These are phyloP conservation scores for Alternaria solani DNA, from an alignment of 2,329 filamentous ascomycete species.

Conservation along the genomic window DNA sequence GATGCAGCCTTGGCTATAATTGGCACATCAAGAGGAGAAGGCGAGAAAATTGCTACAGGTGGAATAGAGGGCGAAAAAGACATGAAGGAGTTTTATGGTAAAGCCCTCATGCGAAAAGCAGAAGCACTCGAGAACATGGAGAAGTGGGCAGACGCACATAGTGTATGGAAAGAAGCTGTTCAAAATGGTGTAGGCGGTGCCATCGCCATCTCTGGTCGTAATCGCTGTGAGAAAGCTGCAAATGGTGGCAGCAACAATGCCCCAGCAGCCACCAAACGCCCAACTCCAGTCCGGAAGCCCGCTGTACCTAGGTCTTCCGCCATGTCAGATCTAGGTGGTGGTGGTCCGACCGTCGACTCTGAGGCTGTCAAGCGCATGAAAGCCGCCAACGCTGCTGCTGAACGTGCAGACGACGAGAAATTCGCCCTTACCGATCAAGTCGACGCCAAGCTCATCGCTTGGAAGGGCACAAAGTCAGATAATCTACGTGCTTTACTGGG, in stretches of 20 bases:
- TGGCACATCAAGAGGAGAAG: slow-evolving; percentile 78
- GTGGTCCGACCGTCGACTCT: slow-evolving; percentile 59
- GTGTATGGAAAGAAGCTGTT: slow-evolving; percentile 82
- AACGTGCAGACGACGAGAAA: slow-evolving; percentile 89
- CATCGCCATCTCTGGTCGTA: slow-evolving; percentile 82
- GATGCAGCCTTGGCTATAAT: slow-evolving; percentile 83
- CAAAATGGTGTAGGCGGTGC: slow-evolving; percentile 86
- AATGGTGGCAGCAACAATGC: slow-evolving; percentile 43
- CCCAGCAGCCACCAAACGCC: slow-evolving; percentile 30
- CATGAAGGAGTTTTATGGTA: slow-evolving; percentile 93
- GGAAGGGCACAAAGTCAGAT: slow-evolving; percentile 91
- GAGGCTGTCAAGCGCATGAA: slow-evolving; percentile 85
- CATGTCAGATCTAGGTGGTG: slow-evolving; percentile 51
- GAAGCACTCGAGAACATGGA: slow-evolving; percentile 96
- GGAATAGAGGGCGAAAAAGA: slow-evolving; percentile 70
- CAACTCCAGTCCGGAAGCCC: slow-evolving; percentile 37
- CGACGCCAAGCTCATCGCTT: slow-evolving; percentile 77
- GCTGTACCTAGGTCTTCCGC: slow-evolving; percentile 51
- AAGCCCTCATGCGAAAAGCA: slow-evolving; percentile 91
- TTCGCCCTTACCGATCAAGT: slow-evolving; percentile 88
- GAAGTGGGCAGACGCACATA: slow-evolving; percentile 84
- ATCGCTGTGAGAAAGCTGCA: slow-evolving; percentile 88
- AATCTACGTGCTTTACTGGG: slow-evolving; percentile 88
- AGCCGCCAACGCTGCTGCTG: slow-evolving; percentile 83
- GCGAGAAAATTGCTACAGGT: slow-evolving; percentile 77